Base-by-base conservation (phyloP, 306 rosid genomes). In the Calophaca sinica region DNA sequence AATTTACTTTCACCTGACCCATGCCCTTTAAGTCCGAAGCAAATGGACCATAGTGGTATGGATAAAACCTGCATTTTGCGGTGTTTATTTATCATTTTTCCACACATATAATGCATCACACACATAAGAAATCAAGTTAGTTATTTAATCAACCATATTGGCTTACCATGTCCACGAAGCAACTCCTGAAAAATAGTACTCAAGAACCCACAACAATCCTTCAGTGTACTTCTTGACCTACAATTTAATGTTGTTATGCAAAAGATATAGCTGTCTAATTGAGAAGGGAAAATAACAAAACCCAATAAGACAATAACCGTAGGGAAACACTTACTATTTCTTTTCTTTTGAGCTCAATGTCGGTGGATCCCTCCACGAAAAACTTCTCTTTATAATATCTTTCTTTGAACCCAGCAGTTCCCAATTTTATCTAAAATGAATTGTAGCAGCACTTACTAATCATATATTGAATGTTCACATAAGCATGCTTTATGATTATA, bases 161-260 rank as follows among this genome's bases (percentile, higher is more conserved):
- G n/a, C 74, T 66, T 78, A 84, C 92, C 96, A 89, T 14, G 85
- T 73, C 96, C 96, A 89, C 0, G 96, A 89, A 26, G 86, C 83
- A 8, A 84, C 87, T 3, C 59, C 87, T 0, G 90, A 82, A 80
- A 63, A 87, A 51, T 89, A 87, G 80, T 89, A 89, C 33, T 49
- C 67, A 5, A 86, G 82, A 55, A 84, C 83, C 96, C 92, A 87
- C 41, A 80, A 20, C 29, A 87, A 58, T 10, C 92, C 92, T 70
- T 86, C 90, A 0, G 96, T 87, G 82, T 87, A 89, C 42, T 74
- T 82, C 48, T 33, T 69, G 14, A 87, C 89, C 92, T 89, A 28
- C 54, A 74, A 26, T 38, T 35, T 13, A 12, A 38, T 28, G 13
- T 9, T 44, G 7, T 7, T 31, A 11, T 8, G 5, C 5, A 13